Base-by-base conservation (phyloP, 352 stramenopile species). In the Achlya hypogyna region DNA sequence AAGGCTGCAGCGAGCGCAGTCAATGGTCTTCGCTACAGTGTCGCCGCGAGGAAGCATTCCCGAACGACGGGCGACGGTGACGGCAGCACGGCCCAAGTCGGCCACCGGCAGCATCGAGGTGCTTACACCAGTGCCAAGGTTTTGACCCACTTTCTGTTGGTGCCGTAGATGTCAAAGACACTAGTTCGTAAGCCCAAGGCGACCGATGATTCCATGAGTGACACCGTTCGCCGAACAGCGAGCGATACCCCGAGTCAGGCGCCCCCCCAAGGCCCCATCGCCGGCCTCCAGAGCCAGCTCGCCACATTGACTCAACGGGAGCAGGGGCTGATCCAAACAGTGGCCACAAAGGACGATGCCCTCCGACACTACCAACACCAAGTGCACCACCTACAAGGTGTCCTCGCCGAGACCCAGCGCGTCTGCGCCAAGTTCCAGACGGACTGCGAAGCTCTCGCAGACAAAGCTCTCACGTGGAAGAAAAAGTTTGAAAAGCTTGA, bases 401-500 rank as follows among this genome's bases (percentile, higher is more conserved):
- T 38, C 25, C n/a, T 56, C 10, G 6, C 25, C 2, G 49, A 56
- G 2, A 56, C 25, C 12, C 25, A 56, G 8, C 16, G 25, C 12
- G 25, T 67, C 4, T 67, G 60, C 34, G 60, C 25, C 34, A 31
- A 38, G 4, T 34, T 60, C 8, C 43, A 67, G 32, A 22, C 34
- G 32, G 60, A 67, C 32, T 67, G 60, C 34, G 42, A 67, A 59
- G 42, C 42, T 3, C 29, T 67, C 16, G 60, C 60, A 12, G 60
- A 56, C 28, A 67, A 56, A n/a, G 60, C 60, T 22, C 51, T 67
- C 42, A 23, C 28, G 1, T 67, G 60, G 60, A 67, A 67, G 34
- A n/a, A 45, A 22, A 56, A 67, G 60, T 67, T 59, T 22, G 60
- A 58, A 56, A 18, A 45, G 2, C 38, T 45, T 45, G 38, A n/a